Base-by-base conservation (phyloP, 352 stramenopile genomes). In the Phytophthora sp. region DNA sequence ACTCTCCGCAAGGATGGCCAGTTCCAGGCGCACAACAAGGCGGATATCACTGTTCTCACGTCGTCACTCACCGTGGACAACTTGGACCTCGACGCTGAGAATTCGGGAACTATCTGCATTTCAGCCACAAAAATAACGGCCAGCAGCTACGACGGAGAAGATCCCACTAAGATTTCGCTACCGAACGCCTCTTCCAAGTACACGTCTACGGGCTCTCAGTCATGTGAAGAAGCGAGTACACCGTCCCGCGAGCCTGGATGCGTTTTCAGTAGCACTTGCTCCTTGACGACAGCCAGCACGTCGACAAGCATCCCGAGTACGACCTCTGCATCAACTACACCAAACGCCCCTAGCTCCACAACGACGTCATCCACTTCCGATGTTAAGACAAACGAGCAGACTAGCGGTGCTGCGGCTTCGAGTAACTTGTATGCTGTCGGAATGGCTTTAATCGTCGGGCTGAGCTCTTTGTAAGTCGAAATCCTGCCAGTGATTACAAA, bases 151-250 rank as follows among this genome's bases (percentile, higher is more conserved):
- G 69, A 76, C 24, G 63, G 60, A 13, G 16, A 76, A 29, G 42
- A 54, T 0, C 36, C 42, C 30, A 74, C 49, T 31, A 63, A 59
- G 27, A 72, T 74, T 20, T 77, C 69, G 38, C 55, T 77, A 36
- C 69, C 69, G 11, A 67, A 74, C 44, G 57, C 69, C 9, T 74
- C 57, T 4, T 58, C 49, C 55, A 77, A 77, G 44, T 71, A 71
- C 51, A 58, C 49, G 5, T 57, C 69, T 15, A 69, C 55, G 0
- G 65, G 69, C 1, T 56, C 58, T 3, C 15, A 21, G 1, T 49
- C 42, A 29, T 74, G 69, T 11, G 35, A 59, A 3, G 39, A 73
- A 44, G 13, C 16, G 16, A 76, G 15, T 16, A 52, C 41, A 5
- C 68, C 65, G n/a, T 55, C 65, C 35, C 65, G 65, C 18, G 29